Percentiles rank a stretch among this genome's conserved stretches.
Evolutionary conservation across 1,284 basidiomycete genomes (phyloP).

Genomic region (Austroboletus rostrupii): DNA sequence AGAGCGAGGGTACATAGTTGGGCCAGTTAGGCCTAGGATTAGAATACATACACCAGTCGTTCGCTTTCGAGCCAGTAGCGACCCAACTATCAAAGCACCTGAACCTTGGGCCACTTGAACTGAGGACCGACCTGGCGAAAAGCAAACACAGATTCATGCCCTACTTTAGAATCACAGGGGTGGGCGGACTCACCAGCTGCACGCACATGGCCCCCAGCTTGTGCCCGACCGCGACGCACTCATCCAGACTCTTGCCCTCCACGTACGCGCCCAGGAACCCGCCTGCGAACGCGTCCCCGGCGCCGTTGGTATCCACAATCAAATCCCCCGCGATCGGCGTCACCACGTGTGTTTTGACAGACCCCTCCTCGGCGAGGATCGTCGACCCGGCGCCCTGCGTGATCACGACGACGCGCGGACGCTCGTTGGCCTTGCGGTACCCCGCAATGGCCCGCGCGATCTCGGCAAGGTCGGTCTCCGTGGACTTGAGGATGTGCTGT

Average conservation of each 20-base stretch:
- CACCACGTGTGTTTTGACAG: conserved; percentile 60
- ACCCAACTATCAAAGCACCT: conserved; percentile 45
- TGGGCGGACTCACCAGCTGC: conserved; percentile 67
- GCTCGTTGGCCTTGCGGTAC: conserved; percentile 69
- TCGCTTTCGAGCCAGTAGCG: neutral
- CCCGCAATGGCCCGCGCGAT: conserved; percentile 74
- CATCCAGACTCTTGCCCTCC: conserved; percentile 75
- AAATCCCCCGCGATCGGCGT: conserved; percentile 57
- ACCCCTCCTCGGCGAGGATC: conserved; percentile 66
- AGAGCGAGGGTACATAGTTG: conserved; percentile 31
- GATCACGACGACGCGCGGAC: conserved; percentile 84
- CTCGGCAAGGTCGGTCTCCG: conserved; percentile 57
- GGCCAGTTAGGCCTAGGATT: conserved; percentile 3
- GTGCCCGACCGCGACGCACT: conserved; percentile 85
- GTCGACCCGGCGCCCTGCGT: conserved; percentile 88
- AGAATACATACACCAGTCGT: conserved; percentile 4
- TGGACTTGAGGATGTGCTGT: conserved; percentile 52
- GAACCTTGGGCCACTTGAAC: conserved; percentile 76
- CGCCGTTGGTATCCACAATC: conserved; percentile 98
- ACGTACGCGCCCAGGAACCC: conserved; percentile 90
- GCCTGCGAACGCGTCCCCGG: conserved; percentile 99
- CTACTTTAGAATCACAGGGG: neutral
- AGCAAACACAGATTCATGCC: neutral
- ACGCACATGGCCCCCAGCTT: conserved; percentile 88
- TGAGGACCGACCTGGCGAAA: conserved; percentile 63